Evolutionary conservation across 345 rosid species (phyloP).

Genomic region (Excoecaria cochinchinensis): DNA sequence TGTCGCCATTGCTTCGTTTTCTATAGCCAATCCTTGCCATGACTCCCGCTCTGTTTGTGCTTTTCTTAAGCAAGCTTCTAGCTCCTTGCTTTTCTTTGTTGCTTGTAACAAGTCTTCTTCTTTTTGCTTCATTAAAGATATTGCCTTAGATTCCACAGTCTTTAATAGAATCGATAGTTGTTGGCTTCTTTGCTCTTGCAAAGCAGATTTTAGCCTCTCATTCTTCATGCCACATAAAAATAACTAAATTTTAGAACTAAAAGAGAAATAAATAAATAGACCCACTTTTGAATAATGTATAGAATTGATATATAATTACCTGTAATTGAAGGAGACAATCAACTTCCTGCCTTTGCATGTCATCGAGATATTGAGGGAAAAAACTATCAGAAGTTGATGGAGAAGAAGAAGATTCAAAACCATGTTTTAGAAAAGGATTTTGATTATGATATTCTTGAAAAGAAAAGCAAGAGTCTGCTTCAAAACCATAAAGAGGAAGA

Average conservation of each 20-base stretch:
- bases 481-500: constrained; percentile 29
- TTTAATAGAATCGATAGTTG: constrained; percentile 38
- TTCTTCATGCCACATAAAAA: constrained; percentile 28
- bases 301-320: constrained; percentile 13
- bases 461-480: constrained; percentile 14
- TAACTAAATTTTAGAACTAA: neutral
- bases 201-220: constrained; percentile 44
- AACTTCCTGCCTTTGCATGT: constrained; percentile 41
- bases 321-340: constrained; percentile 37
- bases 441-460: constrained; percentile 22
- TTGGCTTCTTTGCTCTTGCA: constrained; percentile 61
- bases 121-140: constrained; percentile 44
- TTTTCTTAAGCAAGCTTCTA: constrained; percentile 49
- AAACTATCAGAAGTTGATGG: constrained; percentile 21
- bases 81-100: constrained; percentile 46
- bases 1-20: constrained; percentile 53
- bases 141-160: constrained; percentile 42
- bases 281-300: neutral
- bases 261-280: neutral
- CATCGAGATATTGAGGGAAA: constrained; percentile 25
- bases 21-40: constrained; percentile 62
- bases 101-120: constrained; percentile 63
- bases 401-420: constrained; percentile 9
- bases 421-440: constrained; percentile 10
- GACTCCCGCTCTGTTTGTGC: constrained; percentile 55